Evolutionary conservation across 140 eudicot genomes (phyloP).

Genomic region (Senecio squalidus): DNA sequence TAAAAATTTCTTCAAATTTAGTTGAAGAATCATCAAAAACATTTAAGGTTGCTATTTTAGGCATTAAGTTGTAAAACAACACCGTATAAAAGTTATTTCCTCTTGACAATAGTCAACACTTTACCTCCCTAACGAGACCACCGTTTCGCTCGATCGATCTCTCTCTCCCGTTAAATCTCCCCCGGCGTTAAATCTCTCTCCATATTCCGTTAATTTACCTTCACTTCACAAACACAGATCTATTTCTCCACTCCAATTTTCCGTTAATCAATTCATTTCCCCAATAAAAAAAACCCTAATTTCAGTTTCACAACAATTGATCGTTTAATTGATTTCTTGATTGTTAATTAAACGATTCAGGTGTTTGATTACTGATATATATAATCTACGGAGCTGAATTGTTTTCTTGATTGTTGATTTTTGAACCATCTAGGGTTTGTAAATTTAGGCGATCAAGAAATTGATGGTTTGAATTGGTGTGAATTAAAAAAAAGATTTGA

Average conservation of each 20-base stretch:
- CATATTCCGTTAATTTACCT: slow-evolving; percentile 18
- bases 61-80: neutral
- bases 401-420: too few relatives aligned
- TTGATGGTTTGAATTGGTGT: slow-evolving; percentile 26
- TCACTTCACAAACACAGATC: slow-evolving; percentile 5
- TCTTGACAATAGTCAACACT: slow-evolving; percentile 23
- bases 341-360: slow-evolving; percentile 5
- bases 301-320: neutral
- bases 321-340: neutral
- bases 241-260: neutral
- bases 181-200: slow-evolving; percentile 22
- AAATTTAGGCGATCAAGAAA: too few relatives aligned
- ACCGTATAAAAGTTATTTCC: too few relatives aligned
- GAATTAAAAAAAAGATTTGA: neutral
- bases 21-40: too few relatives aligned
- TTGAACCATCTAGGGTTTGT: too few relatives aligned
- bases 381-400: neutral
- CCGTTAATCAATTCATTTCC: slow-evolving; percentile 1
- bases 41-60: too few relatives aligned
- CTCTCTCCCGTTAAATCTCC: slow-evolving; percentile 25
- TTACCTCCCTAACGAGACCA: slow-evolving; percentile 23
- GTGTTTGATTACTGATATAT: slow-evolving; percentile 20
- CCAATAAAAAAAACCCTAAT: slow-evolving; percentile 30
- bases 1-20: too few relatives aligned
- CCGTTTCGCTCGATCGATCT: neutral